Base-by-base conservation (phyloP, 2,329 filamentous ascomycete genomes). In the Nigrograna mackinnonii region DNA sequence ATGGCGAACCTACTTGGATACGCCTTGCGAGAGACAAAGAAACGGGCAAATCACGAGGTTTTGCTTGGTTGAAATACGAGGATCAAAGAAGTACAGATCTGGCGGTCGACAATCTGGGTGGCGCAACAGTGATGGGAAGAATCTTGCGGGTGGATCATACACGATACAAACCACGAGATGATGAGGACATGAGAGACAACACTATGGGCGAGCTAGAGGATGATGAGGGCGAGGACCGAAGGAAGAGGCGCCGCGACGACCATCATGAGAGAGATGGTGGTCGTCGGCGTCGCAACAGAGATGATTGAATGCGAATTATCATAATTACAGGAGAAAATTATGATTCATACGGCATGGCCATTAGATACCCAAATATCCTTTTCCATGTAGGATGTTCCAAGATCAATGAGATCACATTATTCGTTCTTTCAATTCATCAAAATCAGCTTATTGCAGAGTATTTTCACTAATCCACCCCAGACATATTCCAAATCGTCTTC, bases 51-150 rank as follows among this genome's bases (percentile, higher is more conserved):
- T 95, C 89, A 48, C 87, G 87, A 54, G 94, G 94, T 1, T 99
- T 97, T 64, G 91, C 87, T 3, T 99, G 95, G 79, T 79, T 99
- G 44, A 99, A 99, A 66, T 99, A 97, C 70, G 94, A 99, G 67
- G 92, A 99, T 69, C 94, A 99, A 74, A 81, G 92, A 55, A 96
- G 91, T 71, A 95, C 89, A 49, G 92, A 97, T 69, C 75, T 99
- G 31, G 94, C 95, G 0, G 95, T 99, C 7, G 94, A 99, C 71
- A 99, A 99, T 67, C 74, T 99, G 4, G 88, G 91, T 28, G 94
- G 94, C 22, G 86, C 91, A 6, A 87, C 84, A 21, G 84, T 99
- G 14, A 77, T 89, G 64, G 91, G 91, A 2, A 79, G 91, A 31
- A 71, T 92, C 44, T 71, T 99, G 31, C 83, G 87, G 46, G 94